Evolutionary conservation across 805 yeast genomes (phyloP), one percentile per base, ranked within the genome.

Genomic region (Barnettozyma californica): DNA sequence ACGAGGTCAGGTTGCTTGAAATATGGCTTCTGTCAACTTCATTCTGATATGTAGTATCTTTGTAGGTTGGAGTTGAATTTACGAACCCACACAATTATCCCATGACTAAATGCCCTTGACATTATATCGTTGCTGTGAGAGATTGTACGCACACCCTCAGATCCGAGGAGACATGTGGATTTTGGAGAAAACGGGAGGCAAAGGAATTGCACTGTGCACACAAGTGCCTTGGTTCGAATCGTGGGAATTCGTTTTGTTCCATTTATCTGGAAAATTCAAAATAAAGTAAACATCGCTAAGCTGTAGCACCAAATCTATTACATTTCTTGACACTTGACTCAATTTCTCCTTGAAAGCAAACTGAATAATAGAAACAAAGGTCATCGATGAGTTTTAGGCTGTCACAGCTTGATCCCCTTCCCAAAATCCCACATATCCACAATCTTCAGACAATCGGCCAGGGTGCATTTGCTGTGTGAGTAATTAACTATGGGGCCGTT

Each of bases 401-500:
- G 14, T 74, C 79, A 2, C 79, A 76, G 56, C 59, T 73, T 44
- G 75, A 71, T 9, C 69, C 74, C 2, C 55, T 80, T 2, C 85
- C 86, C 3, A 58, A 60, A 25, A 70, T 80, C 33, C 70, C 72
- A 44, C 73, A 70, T 26, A 70, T 79, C 2, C 68, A 63, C 26
- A 46, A 74, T 6, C 83, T 79, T 0, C 69, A 69, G 23, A 78
- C 84, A 0, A 69, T 83, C 13, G 89, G 88, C 0, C 81, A 80
- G 53, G 89, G 89, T 2, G 72, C 87, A 0, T 83, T 82, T 68
- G 88, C 86, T 2, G 70, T 78, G 74, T 69, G 54, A 25, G 74
- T 63, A 33, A 5, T 11, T 35, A 9, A 14, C 21, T 19, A 35
- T 18, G 11, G 3, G 6, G 35, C 23, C 13, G 5, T 19, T 4